phyloP scores from a whole-genome alignment of 163 green algal genomes.

The Prototheca cutis region DNA sequence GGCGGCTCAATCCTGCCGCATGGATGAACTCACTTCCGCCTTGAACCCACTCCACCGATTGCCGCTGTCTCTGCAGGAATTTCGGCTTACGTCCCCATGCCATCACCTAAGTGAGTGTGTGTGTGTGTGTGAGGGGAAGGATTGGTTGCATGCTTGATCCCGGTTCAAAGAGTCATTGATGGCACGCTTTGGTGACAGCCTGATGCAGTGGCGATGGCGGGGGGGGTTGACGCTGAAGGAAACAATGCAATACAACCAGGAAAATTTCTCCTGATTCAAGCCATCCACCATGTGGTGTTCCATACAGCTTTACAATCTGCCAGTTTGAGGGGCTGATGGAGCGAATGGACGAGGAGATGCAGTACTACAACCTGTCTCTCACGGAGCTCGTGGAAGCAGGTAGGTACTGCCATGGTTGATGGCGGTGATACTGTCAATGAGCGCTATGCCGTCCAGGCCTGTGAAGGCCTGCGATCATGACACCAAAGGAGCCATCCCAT shows the following conservation, averaged over 20 bases:
- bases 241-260: not conserved
- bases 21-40: too few species aligned
- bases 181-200: too few species aligned
- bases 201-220: too few species aligned
- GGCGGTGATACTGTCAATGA: not conserved
- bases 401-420: not conserved
- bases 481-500: too few species aligned
- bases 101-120: not conserved
- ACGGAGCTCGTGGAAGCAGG: not conserved
- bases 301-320: constrained; percentile 6
- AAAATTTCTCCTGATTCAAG: too few species aligned
- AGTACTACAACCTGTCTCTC: constrained; percentile 3
- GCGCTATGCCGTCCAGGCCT: too few species aligned
- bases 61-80: not conserved
- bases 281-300: too few species aligned
- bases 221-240: not conserved
- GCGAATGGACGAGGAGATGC: constrained; percentile 4
- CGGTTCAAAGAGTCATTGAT: too few species aligned
- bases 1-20: too few species aligned
- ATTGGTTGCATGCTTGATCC: too few species aligned
- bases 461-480: not conserved
- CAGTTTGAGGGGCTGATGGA: constrained; percentile 11
- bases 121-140: too few species aligned
- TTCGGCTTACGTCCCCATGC: not conserved
- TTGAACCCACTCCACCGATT: not conserved